These are phyloP conservation scores for Cytospora mali DNA, from an alignment of 2,329 filamentous ascomycete species.

Conservation along the genomic window DNA sequence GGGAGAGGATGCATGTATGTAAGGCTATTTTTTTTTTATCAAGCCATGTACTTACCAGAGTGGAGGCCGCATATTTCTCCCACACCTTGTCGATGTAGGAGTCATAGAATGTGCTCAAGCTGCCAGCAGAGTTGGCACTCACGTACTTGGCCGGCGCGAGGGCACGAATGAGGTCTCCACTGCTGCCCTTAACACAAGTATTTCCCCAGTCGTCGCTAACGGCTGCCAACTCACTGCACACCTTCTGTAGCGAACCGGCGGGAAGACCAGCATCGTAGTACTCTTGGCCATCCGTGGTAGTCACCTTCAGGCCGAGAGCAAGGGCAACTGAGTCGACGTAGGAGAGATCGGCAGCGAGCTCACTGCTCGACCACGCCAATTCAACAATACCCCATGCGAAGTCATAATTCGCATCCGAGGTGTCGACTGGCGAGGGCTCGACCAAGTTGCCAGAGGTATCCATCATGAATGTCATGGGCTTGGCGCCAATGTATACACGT, in stretches of 20 bases:
- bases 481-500: slow-evolving; percentile 58
- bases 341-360: slow-evolving; percentile 51
- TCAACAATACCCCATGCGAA: slow-evolving; percentile 56
- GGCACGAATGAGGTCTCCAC: slow-evolving; percentile 46
- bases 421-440: slow-evolving; percentile 68
- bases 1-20: slow-evolving; percentile 35
- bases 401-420: slow-evolving; percentile 53
- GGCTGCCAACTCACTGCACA: slow-evolving; percentile 33
- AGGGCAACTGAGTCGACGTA: slow-evolving; percentile 57
- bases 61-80: slow-evolving; percentile 40
- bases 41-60: slow-evolving; percentile 1
- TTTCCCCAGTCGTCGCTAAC: slow-evolving; percentile 49
- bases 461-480: slow-evolving; percentile 60
- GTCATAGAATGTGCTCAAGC: slow-evolving; percentile 43
- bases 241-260: slow-evolving; percentile 14
- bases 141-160: slow-evolving; percentile 48
- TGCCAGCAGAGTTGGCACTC: slow-evolving; percentile 27
- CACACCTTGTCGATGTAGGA: slow-evolving; percentile 51
- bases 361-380: slow-evolving; percentile 45
- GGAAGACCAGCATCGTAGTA: slow-evolving; percentile 11
- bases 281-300: slow-evolving; percentile 20
- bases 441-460: slow-evolving; percentile 68
- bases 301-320: slow-evolving; percentile 52
- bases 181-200: slow-evolving; percentile 44
- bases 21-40: too few relatives aligned